These are phyloP conservation scores for Ustilago shanxiensis DNA, from an alignment of 1,284 basidiomycete species.

Conservation along the genomic window DNA sequence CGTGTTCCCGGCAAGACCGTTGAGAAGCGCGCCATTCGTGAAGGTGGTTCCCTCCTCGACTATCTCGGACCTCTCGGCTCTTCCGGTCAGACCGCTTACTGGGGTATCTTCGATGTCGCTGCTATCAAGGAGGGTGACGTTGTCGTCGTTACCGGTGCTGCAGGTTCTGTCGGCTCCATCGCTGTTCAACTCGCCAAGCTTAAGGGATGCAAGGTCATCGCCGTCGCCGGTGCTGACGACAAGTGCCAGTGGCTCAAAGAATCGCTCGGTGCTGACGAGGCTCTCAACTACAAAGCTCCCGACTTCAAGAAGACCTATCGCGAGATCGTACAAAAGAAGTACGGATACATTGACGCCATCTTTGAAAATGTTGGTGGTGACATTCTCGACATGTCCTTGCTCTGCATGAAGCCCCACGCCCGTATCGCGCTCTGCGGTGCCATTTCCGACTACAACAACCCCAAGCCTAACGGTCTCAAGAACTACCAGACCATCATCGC, in stretches of 20 bases:
- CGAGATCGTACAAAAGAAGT: conserved; percentile 73
- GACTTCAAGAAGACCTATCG: conserved; percentile 77
- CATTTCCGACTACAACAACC: conserved; percentile 74
- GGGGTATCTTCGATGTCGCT: conserved; percentile 58
- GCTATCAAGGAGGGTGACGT: conserved; percentile 56
- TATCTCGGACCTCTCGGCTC: conserved; percentile 69
- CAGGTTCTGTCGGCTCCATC: conserved; percentile 66
- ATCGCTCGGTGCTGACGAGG: conserved; percentile 84
- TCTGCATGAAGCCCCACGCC: conserved; percentile 80
- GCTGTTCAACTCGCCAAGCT: conserved; percentile 75
- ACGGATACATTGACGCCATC: conserved; percentile 56
- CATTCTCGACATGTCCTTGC: conserved; percentile 51
- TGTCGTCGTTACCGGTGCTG: conserved; percentile 63
- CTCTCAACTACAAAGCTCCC: conserved; percentile 85
- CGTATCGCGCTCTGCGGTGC: conserved; percentile 82
- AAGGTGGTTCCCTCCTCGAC: conserved; percentile 53
- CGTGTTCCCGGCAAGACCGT: conserved; percentile 40
- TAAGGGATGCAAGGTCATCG: conserved; percentile 79
- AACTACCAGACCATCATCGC: conserved; percentile 76
- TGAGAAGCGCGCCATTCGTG: conserved; percentile 41
- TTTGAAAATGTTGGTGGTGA: conserved; percentile 61
- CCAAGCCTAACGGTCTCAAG: conserved; percentile 68
- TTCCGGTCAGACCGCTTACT: conserved; percentile 70
- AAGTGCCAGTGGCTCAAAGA: conserved; percentile 86
- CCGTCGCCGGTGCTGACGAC: conserved; percentile 81